Evolutionary conservation across 192 early-diverging fungal species (phyloP), one percentile per base, ranked within the genome.

Genomic region (Umbelopsis sp.): DNA sequence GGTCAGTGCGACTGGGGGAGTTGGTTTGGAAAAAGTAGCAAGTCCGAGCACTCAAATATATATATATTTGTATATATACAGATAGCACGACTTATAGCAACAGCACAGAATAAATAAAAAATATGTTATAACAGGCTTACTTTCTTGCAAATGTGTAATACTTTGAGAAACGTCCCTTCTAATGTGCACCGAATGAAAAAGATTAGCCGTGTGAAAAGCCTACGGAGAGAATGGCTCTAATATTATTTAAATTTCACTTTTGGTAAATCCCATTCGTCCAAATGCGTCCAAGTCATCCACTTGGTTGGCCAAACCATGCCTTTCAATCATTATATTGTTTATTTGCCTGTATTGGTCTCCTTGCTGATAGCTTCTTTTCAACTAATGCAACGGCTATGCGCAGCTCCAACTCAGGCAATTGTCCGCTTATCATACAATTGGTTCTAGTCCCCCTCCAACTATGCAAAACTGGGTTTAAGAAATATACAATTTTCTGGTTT

Each of bases 401-500:
- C 10, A 41, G 7, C 37, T 41, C 10, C 37, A 41, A 41, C 37
- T 41, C 37, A 10, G 37, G 37, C 37, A 41, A 41, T 41, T 41
- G 37, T 41, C 37, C 37, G 37, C 37, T 41, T 41, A 41, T 23
- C 51, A 53, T 20, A 25, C 51, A 11, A 27, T 13, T 16, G 16
- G 11, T 16, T n/a, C n/a, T 12, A 61, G 55, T 16, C 10, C 16
- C 30, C 13, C 27, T 30, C 27, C 27, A 33, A 18, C 9, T 25
- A 35, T 30, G 30, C 15, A 61, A 35, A 61, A 35, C 22, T 35
- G 4, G 4, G 16, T 18, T 71, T 80, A 92, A 33, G 88, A 89
- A 18, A 95, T 87, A 70, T 90, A 95, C 18, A 92, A 83, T 76
- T 95, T 95, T 78, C 90, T 91, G 53, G 88, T 80, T 1, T 92